phyloP scores from a whole-genome alignment of 116 monocot species.

The Phalaenopsis hybrid region DNA sequence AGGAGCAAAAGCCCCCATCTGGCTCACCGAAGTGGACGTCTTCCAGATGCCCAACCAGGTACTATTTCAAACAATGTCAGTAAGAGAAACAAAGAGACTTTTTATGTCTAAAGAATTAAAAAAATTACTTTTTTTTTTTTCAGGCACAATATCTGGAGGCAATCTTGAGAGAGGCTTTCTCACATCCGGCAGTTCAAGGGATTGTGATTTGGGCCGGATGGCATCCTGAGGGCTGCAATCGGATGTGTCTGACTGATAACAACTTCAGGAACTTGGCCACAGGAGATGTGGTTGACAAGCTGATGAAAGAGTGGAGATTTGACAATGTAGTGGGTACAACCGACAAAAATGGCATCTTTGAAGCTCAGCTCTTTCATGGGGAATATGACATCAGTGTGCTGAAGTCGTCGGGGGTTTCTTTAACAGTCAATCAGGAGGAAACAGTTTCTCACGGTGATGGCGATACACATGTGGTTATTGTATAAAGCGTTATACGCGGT shows the following conservation, averaged over 20 bases:
- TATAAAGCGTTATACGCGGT: not conserved
- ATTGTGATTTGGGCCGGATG: constrained; percentile 61
- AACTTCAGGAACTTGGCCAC: constrained; percentile 58
- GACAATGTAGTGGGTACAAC: constrained; percentile 13
- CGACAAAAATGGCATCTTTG: constrained; percentile 31
- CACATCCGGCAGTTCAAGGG: constrained; percentile 61
- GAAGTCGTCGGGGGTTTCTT: constrained; percentile 16
- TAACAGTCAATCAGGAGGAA: constrained; percentile 17
- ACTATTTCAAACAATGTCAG: not conserved
- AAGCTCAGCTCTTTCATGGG: constrained; percentile 52
- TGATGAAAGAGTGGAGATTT: constrained; percentile 40
- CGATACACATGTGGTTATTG: constrained; percentile 1
- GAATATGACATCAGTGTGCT: constrained; percentile 41
- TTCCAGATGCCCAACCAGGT: constrained; percentile 37
- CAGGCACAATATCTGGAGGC: constrained; percentile 54
- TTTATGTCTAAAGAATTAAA: not conserved
- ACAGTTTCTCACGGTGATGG: constrained; percentile 6
- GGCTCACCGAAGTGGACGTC: constrained; percentile 88
- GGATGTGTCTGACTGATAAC: constrained; percentile 70
- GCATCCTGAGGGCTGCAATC: constrained; percentile 40
- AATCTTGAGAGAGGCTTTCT: constrained; percentile 55
- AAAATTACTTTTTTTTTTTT: not conserved
- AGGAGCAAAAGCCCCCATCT: constrained; percentile 44
- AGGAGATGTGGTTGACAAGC: constrained; percentile 58
- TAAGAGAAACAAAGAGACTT: not conserved